Conservation (phyloP, 345 rosid genomes). For the Salix brachista region DNA sequence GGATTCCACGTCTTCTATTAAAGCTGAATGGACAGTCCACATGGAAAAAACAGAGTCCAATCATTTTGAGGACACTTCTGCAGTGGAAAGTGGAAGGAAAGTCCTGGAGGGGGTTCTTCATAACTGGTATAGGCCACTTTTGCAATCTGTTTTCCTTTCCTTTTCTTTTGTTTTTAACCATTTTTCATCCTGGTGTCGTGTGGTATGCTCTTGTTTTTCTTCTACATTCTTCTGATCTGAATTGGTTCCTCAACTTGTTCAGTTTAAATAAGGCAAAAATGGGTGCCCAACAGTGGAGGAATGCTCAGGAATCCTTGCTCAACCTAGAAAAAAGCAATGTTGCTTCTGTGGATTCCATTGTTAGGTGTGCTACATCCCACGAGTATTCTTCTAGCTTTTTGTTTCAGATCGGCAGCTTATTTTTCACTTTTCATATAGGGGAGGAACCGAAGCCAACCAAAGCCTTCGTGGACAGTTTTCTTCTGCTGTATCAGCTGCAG, state of each 20-base stretch:
- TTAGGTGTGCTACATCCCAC: conserved; percentile 50
- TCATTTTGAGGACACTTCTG: conserved; percentile 62
- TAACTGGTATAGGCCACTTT: conserved; percentile 51
- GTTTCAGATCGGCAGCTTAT: conserved; percentile 5
- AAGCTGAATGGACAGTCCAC: conserved; percentile 72
- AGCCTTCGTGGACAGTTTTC: conserved; percentile 56
- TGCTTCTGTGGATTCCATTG: conserved; percentile 79
- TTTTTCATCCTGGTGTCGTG: neutral
- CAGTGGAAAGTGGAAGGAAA: conserved; percentile 71
- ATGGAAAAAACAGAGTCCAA: conserved; percentile 76
- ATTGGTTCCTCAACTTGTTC: conserved; percentile 23
- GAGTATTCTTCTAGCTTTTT: neutral
- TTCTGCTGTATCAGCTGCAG: conserved; percentile 68
- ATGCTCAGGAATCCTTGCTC: conserved; percentile 83
- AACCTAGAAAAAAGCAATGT: conserved; percentile 72
- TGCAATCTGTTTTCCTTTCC: neutral
- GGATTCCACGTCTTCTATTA: conserved; percentile 66
- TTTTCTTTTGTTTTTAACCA: neutral
- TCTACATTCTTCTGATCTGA: conserved; percentile 4
- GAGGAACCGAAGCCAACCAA: conserved; percentile 77
- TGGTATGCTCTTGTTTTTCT: neutral
- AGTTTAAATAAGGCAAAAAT: conserved; percentile 71
- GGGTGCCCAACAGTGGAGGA: conserved; percentile 82
- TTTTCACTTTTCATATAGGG: conserved; percentile 30
- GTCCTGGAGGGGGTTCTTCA: conserved; percentile 75